Evolutionary conservation across 169 alveolate genomes (phyloP).

Genomic region (Cryptosporidium sp.): DNA sequence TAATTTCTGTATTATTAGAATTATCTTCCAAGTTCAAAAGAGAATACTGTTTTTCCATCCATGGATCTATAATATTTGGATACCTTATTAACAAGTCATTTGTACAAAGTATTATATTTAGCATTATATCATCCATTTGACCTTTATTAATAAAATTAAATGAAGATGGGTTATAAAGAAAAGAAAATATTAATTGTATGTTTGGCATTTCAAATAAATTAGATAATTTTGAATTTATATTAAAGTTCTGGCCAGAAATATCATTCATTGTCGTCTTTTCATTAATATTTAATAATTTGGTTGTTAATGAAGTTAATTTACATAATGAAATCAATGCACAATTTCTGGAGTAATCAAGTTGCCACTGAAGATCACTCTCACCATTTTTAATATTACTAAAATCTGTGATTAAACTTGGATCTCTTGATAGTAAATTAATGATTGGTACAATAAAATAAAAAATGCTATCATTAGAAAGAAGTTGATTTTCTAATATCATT

Average conservation of each 20-base stretch:
- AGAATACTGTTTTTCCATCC: constrained; percentile 55
- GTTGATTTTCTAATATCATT: constrained; percentile 35
- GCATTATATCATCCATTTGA: constrained; percentile 27
- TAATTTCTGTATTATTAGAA: background rate
- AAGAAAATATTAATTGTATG: constrained; percentile 53
- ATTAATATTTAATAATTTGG: constrained; percentile 17
- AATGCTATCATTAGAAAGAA: constrained; percentile 16
- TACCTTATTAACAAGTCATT: constrained; percentile 45
- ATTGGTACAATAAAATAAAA: constrained; percentile 52
- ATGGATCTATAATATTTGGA: constrained; percentile 66
- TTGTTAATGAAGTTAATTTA: constrained; percentile 15
- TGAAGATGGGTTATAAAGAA: constrained; percentile 14
- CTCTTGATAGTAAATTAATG: constrained; percentile 50
- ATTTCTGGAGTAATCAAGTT: constrained; percentile 62
- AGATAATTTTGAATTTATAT: constrained; percentile 17
- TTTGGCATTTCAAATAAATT: constrained; percentile 47
- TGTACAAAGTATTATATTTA: constrained; percentile 45
- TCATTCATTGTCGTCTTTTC: constrained; percentile 6
- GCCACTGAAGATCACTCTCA: constrained; percentile 28
- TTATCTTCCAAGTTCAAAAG: constrained; percentile 14
- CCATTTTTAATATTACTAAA: background rate
- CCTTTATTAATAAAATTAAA: background rate
- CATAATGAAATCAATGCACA: constrained; percentile 49
- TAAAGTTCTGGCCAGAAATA: background rate
- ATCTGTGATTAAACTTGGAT: constrained; percentile 20